These are phyloP conservation scores for Candida takata DNA, from an alignment of 805 yeast genomes.

Conservation along the genomic window DNA sequence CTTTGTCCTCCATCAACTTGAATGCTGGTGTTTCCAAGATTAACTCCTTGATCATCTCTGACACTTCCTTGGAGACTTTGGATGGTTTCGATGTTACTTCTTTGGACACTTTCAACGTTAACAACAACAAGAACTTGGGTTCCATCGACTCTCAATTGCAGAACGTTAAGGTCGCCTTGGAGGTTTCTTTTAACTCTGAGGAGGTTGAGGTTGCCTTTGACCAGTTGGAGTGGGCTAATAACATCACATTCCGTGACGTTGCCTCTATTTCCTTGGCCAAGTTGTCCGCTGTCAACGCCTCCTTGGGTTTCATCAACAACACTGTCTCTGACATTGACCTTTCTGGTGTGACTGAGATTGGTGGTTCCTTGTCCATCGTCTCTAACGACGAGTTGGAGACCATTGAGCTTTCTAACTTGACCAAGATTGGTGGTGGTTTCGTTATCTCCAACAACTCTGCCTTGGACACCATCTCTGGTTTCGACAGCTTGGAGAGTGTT, in stretches of 20 bases:
- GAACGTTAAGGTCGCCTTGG: conserved; percentile 66
- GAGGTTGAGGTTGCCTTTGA: conserved; percentile 63
- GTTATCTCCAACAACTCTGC: conserved; percentile 78
- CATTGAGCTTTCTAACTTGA: conserved; percentile 62
- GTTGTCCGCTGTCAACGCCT: conserved; percentile 69
- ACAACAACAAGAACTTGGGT: conserved; percentile 82
- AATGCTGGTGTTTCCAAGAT: conserved; percentile 66
- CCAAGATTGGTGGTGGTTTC: conserved; percentile 88
- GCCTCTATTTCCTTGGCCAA: conserved; percentile 61
- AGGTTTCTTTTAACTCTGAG: conserved; percentile 81
- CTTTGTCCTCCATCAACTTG: conserved; percentile 64
- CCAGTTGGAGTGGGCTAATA: conserved; percentile 76
- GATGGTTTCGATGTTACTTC: conserved; percentile 53
- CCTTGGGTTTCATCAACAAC: conserved; percentile 75
- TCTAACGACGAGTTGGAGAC: conserved; percentile 68
- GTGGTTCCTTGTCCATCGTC: conserved; percentile 72
- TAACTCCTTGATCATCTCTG: conserved; percentile 60
- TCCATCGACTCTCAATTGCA: conserved; percentile 65
- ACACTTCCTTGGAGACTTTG: conserved; percentile 62
- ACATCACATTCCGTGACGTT: conserved; percentile 79
- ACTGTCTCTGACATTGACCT: conserved; percentile 50
- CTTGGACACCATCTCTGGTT: conserved; percentile 59
- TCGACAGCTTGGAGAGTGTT: conserved; percentile 64
- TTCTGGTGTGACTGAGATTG: conserved; percentile 52
- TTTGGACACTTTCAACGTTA: conserved; percentile 58